These are phyloP conservation scores for Juglanconis sp. DNA, from an alignment of 2,329 filamentous ascomycete species.

Conservation along the genomic window DNA sequence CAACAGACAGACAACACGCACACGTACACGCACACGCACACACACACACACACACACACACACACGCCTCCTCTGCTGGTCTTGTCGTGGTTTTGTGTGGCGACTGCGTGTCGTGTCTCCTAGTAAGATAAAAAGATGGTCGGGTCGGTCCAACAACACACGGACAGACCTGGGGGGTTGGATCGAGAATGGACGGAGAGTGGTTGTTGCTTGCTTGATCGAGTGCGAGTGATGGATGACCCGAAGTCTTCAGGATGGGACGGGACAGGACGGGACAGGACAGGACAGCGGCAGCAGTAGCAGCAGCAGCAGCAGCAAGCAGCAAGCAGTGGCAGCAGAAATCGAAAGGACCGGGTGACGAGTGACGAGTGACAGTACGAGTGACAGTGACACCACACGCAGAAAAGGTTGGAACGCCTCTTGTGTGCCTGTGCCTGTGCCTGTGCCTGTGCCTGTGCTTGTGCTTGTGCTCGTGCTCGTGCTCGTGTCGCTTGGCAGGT, in stretches of 20 bases:
- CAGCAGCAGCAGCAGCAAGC: background rate
- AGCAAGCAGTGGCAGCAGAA: background rate
- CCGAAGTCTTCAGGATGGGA: background rate
- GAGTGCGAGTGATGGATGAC: background rate
- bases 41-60: background rate
- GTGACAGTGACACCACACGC: slow-evolving; percentile 10
- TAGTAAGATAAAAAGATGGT: background rate
- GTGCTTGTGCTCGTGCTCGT: no score
- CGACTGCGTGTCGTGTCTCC: background rate
- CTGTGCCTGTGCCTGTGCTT: background rate
- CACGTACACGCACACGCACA: background rate
- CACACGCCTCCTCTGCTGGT: background rate
- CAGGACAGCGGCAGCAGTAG: background rate
- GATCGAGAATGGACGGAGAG: background rate
- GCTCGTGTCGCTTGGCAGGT: no score
- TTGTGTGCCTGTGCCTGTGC: background rate
- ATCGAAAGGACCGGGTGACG: slow-evolving; percentile 6
- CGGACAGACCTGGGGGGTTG: background rate
- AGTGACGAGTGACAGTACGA: slow-evolving; percentile 7
- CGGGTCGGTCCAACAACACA: background rate
- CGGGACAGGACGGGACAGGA: background rate
- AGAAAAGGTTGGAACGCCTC: background rate
- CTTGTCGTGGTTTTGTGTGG: background rate
- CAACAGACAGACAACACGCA: background rate
- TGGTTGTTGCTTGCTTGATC: background rate